Conservation (phyloP, 2,329 filamentous ascomycete genomes). For the Claviceps purpurea region DNA sequence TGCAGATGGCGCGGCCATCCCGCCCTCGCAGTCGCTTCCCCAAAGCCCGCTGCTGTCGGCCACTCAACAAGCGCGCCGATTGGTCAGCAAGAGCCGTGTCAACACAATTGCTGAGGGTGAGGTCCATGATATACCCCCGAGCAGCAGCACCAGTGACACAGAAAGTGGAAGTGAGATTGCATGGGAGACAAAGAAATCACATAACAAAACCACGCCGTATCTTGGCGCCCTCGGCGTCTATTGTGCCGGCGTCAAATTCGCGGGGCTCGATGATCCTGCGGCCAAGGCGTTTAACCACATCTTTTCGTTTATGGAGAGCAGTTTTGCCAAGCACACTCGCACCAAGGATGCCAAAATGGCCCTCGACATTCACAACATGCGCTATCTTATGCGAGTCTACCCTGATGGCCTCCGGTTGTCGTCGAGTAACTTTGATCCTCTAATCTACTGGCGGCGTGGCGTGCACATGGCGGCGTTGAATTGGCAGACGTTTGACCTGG, state of each 20-base stretch:
- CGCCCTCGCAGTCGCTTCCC: slow-evolving; percentile 37
- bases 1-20: slow-evolving; percentile 38
- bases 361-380: slow-evolving; percentile 81
- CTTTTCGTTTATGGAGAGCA: slow-evolving; percentile 85
- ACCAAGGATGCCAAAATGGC: slow-evolving; percentile 62
- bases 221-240: slow-evolving; percentile 79
- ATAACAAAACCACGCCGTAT: slow-evolving; percentile 74
- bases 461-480: slow-evolving; percentile 97
- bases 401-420: slow-evolving; percentile 68
- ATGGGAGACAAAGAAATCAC: slow-evolving; percentile 38
- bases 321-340: slow-evolving; percentile 69
- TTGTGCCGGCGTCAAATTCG: slow-evolving; percentile 64
- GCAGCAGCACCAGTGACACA: slow-evolving; percentile 64
- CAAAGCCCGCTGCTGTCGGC: slow-evolving; percentile 41
- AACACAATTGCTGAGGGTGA: slow-evolving; percentile 45
- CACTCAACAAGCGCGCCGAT: slow-evolving; percentile 34
- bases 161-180: slow-evolving; percentile 53
- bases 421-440: slow-evolving; percentile 89
- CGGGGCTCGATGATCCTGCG: slow-evolving; percentile 62
- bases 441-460: slow-evolving; percentile 85
- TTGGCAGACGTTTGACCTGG: slow-evolving; percentile 94
- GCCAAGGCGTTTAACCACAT: slow-evolving; percentile 88
- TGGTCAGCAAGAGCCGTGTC: slow-evolving; percentile 37
- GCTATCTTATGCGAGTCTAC: slow-evolving; percentile 87
- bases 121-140: slow-evolving; percentile 39